These are phyloP conservation scores for Phytopythium aichiense DNA, from an alignment of 352 stramenopile genomes.

Conservation along the genomic window DNA sequence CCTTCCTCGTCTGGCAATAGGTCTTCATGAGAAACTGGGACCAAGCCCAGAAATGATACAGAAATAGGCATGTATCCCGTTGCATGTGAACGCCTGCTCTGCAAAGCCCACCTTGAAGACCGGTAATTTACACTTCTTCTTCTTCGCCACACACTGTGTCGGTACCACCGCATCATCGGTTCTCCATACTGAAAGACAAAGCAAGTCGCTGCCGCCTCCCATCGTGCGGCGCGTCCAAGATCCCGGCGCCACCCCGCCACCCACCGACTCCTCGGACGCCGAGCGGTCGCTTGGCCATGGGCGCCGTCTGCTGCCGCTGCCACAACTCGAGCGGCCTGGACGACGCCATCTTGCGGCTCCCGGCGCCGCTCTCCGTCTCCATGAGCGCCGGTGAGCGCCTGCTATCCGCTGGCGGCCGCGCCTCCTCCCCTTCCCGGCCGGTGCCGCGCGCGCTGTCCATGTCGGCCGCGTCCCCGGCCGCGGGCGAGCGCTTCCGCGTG, in stretches of 20 bases:
- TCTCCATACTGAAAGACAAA: too few relatives aligned
- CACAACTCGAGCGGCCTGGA: slow-evolving; percentile 52
- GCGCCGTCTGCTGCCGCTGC: slow-evolving; percentile 62
- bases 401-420: not conserved
- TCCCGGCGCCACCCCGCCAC: not conserved
- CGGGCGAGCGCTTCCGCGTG: slow-evolving; percentile 10
- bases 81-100: too few relatives aligned
- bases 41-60: too few relatives aligned
- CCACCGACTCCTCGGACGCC: not conserved
- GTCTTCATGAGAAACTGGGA: too few relatives aligned
- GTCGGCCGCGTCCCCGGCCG: slow-evolving; percentile 6
- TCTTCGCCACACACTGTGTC: too few relatives aligned
- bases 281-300: slow-evolving; percentile 31
- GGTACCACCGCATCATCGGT: too few relatives aligned
- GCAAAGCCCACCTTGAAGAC: too few relatives aligned
- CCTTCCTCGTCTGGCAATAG: too few relatives aligned
- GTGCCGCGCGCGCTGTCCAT: slow-evolving; percentile 5
- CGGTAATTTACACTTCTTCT: too few relatives aligned
- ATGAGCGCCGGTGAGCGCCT: slow-evolving; percentile 20
- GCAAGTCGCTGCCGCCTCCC: too few relatives aligned
- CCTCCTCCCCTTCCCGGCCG: slow-evolving; percentile 5
- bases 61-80: too few relatives aligned
- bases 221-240: not conserved
- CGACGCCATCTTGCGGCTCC: slow-evolving; percentile 42
- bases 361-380: slow-evolving; percentile 22